Evolutionary conservation across 1,284 basidiomycete genomes (phyloP), one percentile per base, ranked within the genome.

Genomic region (Agroathelia rolfsii): DNA sequence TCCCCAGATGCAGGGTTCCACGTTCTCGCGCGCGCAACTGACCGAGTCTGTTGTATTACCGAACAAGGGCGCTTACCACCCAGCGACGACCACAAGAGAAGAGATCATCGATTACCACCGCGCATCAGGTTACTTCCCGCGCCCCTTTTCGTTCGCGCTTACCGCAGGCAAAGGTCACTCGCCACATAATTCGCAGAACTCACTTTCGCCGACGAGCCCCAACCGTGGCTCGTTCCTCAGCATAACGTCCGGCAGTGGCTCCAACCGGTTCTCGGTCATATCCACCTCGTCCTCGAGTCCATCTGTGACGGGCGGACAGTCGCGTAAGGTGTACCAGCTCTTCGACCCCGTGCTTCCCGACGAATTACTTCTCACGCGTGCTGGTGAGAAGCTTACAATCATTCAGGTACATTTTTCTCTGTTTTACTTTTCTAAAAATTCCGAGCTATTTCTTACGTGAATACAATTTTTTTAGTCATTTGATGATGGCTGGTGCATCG

Each of bases 401-500:
- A 59, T 81, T 6, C 69, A 72, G 41, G n/a, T n/a, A 44, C 41
- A 25, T 24, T 30, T 28, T 12, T 32, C 24, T 12, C 32, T 28
- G 10, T 34, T 39, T 12, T 35, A 29, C 12, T 22, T 6, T 20
- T 19, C 6, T 30, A 17, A n/a, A n/a, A n/a, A n/a, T n/a, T n/a
- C n/a, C n/a, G n/a, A n/a, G n/a, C n/a, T n/a, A n/a, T n/a, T n/a
- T n/a, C n/a, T n/a, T n/a, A n/a, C n/a, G n/a, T n/a, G n/a, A n/a
- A n/a, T n/a, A n/a, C n/a, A n/a, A n/a, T n/a, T n/a, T n/a, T n/a
- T n/a, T n/a, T 16, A 22, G 24, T 66, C 63, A 2, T 77, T 75
- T 44, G 76, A 82, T 38, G 80, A 84, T 39, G 80, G 78, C 2
- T 85, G 80, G 81, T 81, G 76, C 48, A 61, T 81, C 37, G 76